A percentile compares a stretch with the other conserved stretches of the same genome.
These are phyloP conservation scores for Fusarium haematococcum DNA, from an alignment of 2,329 filamentous ascomycete genomes.

Conservation along the genomic window DNA sequence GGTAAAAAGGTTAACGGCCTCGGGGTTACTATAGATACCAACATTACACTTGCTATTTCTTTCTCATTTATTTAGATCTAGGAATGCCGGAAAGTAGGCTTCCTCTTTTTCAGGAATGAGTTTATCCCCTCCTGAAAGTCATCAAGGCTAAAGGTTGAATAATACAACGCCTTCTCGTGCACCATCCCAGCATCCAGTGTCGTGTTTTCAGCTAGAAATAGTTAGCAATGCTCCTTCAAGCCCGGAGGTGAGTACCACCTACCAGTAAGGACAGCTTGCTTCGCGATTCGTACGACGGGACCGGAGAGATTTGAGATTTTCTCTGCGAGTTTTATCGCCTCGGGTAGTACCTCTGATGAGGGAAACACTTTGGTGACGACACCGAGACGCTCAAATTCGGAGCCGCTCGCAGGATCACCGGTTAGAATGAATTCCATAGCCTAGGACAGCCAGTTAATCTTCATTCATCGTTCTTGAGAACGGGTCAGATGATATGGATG, in stretches of 20 bases:
- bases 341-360: conserved; percentile 14
- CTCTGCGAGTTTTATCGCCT: conserved; percentile 19
- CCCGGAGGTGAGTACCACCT: background rate
- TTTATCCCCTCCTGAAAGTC: conserved; percentile 33
- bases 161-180: conserved; percentile 31
- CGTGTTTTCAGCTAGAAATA: conserved; percentile 13
- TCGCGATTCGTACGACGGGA: conserved; percentile 26
- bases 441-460: background rate
- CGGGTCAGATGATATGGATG: background rate
- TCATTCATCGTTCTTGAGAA: background rate
- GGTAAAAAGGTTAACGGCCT: background rate
- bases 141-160: conserved; percentile 27
- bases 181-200: conserved; percentile 26
- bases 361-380: conserved; percentile 33
- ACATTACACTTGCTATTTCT: background rate
- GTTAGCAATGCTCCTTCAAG: background rate
- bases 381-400: conserved; percentile 28
- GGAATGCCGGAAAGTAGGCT: conserved; percentile 21
- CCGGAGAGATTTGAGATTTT: conserved; percentile 25
- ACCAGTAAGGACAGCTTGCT: conserved; percentile 33
- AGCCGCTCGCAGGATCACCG: conserved; percentile 28
- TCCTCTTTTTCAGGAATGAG: conserved; percentile 24
- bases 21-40: background rate
- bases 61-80: background rate
- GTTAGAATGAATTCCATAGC: conserved; percentile 35